A percentile compares a stretch with the other conserved stretches of the same genome.
phyloP scores from a whole-genome alignment of 2,329 filamentous ascomycete species.

The Boeremia lycopersici region DNA sequence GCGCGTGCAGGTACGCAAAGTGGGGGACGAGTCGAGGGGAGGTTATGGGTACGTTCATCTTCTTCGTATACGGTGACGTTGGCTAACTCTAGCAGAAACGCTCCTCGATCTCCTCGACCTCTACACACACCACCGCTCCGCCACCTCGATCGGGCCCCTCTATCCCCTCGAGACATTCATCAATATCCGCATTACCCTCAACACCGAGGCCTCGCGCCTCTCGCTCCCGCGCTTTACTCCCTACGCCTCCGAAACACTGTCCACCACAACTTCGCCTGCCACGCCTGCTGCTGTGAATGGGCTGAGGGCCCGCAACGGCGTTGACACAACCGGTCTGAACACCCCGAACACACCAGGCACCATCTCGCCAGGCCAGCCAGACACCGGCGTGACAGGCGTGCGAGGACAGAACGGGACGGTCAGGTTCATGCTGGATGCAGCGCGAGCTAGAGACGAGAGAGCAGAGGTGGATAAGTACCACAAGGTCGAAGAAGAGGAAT shows the following conservation, averaged over 20 bases:
- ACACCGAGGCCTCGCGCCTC: constrained; percentile 74
- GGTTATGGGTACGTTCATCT: constrained; percentile 48
- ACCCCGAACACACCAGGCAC: constrained; percentile 54
- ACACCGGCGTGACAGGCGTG: constrained; percentile 47
- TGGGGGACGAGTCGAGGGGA: constrained; percentile 54
- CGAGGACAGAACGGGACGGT: constrained; percentile 72
- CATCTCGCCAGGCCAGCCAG: constrained; percentile 46
- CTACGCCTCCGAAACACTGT: constrained; percentile 42
- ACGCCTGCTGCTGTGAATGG: constrained; percentile 27
- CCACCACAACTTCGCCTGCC: constrained; percentile 13
- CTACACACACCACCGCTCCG: constrained; percentile 81
- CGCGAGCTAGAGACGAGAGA: constrained; percentile 74
- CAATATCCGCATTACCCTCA: constrained; percentile 82
- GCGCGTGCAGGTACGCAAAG: constrained; percentile 53
- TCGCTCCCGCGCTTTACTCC: constrained; percentile 66
- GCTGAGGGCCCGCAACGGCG: constrained; percentile 41
- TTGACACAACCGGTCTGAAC: constrained; percentile 41
- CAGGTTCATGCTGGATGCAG: constrained; percentile 85
- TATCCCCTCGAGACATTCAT: constrained; percentile 82
- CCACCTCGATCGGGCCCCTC: constrained; percentile 73
- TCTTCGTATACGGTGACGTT: not conserved
- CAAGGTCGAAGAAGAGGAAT: constrained; percentile 76
- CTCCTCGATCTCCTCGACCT: constrained; percentile 89
- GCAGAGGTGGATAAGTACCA: constrained; percentile 71
- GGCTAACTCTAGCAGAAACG: constrained; percentile 66